Percentiles rank a stretch among this genome's conserved stretches.
These are phyloP conservation scores for Malassezia japonica DNA, from an alignment of 1,284 basidiomycete species.

Conservation along the genomic window DNA sequence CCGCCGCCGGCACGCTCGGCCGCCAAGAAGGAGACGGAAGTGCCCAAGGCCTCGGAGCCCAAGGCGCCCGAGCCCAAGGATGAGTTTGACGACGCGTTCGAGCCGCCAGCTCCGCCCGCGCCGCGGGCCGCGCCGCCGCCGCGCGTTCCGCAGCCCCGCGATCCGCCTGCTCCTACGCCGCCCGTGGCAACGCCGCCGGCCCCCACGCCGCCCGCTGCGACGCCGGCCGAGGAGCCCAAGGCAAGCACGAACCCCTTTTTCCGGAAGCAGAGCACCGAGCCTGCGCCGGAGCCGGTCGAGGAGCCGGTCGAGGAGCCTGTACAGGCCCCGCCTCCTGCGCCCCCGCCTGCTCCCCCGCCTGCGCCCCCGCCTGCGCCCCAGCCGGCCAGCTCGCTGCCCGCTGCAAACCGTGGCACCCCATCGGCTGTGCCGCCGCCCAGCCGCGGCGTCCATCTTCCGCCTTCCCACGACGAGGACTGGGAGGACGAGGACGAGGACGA, in stretches of 20 bases:
- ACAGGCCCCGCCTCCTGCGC: neutral
- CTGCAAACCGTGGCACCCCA: neutral
- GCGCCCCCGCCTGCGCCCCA: slow-evolving; percentile 20
- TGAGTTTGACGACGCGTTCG: slow-evolving; percentile 10
- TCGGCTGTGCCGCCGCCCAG: neutral
- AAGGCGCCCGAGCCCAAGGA: too few relatives aligned
- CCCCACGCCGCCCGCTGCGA: slow-evolving; percentile 27
- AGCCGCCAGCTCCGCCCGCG: slow-evolving; percentile 26
- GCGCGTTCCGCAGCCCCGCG: neutral
- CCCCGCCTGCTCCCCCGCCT: slow-evolving; percentile 15
- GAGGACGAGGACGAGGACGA: slow-evolving; percentile 45
- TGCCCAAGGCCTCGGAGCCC: neutral
- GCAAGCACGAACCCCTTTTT: slow-evolving; percentile 1
- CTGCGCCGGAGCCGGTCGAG: slow-evolving; percentile 15
- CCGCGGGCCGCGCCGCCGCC: slow-evolving; percentile 19
- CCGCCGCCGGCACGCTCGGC: slow-evolving; percentile 31
- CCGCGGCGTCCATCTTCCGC: slow-evolving; percentile 22
- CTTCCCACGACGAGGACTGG: slow-evolving; percentile 42
- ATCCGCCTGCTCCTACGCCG: neutral
- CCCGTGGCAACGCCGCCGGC: slow-evolving; percentile 17
- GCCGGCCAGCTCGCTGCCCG: slow-evolving; percentile 12
- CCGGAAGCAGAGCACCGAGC: slow-evolving; percentile 25
- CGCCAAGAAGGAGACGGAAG: neutral
- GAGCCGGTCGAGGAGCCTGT: slow-evolving; percentile 10
- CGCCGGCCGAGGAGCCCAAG: too few relatives aligned